Conservation (phyloP, 2,329 filamentous ascomycete species). For the Apiospora pterosperma region DNA sequence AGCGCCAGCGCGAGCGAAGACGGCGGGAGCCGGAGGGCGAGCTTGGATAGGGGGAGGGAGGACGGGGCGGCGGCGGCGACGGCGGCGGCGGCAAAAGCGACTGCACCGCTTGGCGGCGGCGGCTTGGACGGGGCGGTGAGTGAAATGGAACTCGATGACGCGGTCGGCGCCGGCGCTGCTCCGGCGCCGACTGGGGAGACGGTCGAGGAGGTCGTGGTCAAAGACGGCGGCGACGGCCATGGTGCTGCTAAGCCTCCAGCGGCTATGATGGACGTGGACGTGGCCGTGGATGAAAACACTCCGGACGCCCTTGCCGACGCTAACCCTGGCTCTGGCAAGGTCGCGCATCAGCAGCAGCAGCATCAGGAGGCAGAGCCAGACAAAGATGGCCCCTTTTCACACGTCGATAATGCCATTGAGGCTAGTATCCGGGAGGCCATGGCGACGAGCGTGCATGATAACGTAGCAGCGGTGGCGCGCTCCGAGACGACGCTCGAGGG, state of each 20-base stretch:
- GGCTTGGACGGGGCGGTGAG: not conserved
- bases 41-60: constrained; percentile 25
- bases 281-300: not conserved
- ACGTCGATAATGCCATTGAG: constrained; percentile 21
- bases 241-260: not conserved
- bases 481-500: constrained; percentile 1
- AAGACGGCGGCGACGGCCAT: not conserved
- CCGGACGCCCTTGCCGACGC: constrained; percentile 8
- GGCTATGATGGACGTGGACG: not conserved
- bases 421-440: constrained; percentile 28
- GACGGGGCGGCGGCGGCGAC: constrained; percentile 23
- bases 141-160: not conserved
- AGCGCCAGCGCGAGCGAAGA: constrained; percentile 24
- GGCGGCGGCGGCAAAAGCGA: constrained; percentile 5
- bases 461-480: constrained; percentile 1
- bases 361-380: constrained; percentile 1
- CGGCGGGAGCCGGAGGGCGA: constrained; percentile 28
- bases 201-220: constrained; percentile 7
- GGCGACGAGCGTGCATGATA: constrained; percentile 21
- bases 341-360: not conserved
- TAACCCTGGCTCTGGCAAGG: constrained; percentile 5
- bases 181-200: constrained; percentile 11
- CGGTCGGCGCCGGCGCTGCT: not conserved
- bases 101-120: not conserved
- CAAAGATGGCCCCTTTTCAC: constrained; percentile 1